Conservation (phyloP, 2,329 filamentous ascomycete species). For the Lachnellula suecica region DNA sequence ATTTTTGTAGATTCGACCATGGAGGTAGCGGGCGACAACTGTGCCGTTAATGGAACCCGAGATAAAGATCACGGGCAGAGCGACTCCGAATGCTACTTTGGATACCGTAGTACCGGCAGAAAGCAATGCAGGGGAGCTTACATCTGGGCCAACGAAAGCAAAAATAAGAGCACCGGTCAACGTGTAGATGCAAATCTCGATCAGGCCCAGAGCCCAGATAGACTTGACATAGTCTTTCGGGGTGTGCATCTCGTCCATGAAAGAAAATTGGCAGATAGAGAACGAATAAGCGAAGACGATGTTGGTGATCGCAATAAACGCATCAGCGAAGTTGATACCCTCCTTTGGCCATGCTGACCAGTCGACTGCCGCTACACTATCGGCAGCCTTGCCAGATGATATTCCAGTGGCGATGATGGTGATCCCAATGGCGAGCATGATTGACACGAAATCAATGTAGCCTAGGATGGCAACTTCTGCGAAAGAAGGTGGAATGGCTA, state of each 20-base stretch:
- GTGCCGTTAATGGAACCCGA: constrained; percentile 61
- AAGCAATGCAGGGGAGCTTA: constrained; percentile 58
- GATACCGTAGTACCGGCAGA: constrained; percentile 49
- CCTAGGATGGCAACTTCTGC: constrained; percentile 55
- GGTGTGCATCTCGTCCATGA: constrained; percentile 34
- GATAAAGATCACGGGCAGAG: constrained; percentile 60
- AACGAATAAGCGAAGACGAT: constrained; percentile 59
- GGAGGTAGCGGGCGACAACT: constrained; percentile 41
- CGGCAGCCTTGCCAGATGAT: constrained; percentile 4
- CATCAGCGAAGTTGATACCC: constrained; percentile 40
- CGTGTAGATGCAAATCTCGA: constrained; percentile 56
- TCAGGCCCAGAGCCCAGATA: constrained; percentile 49
- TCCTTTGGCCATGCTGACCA: constrained; percentile 28
- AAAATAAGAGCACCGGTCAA: constrained; percentile 59
- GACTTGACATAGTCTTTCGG: constrained; percentile 35
- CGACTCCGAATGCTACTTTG: constrained; percentile 60
- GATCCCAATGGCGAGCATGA: constrained; percentile 53
- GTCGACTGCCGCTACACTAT: constrained; percentile 7
- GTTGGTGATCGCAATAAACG: constrained; percentile 52
- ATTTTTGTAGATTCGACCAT: constrained; percentile 27
- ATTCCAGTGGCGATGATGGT: constrained; percentile 57
- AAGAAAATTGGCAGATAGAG: constrained; percentile 28
- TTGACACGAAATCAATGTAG: constrained; percentile 54
- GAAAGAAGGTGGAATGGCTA: constrained; percentile 57
- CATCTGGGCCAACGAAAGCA: constrained; percentile 53